phyloP scores from a whole-genome alignment of 805 yeast species.

The Naumovozyma dairenensis region DNA sequence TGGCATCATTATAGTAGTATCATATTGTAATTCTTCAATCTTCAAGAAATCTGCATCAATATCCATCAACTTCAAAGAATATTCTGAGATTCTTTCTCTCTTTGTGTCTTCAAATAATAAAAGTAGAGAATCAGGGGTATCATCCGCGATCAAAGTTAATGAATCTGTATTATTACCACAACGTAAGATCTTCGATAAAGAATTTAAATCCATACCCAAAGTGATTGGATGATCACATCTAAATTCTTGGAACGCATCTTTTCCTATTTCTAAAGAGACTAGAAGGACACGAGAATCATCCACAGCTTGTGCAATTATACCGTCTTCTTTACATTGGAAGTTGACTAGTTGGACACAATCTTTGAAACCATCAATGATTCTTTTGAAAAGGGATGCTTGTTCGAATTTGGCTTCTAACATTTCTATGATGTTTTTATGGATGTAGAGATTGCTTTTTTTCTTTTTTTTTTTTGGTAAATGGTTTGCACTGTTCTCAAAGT shows the following conservation, averaged over 20 bases:
- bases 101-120: conserved; percentile 84
- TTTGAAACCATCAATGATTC: conserved; percentile 85
- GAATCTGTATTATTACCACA: conserved; percentile 88
- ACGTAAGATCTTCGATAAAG: conserved; percentile 79
- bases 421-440: conserved; percentile 5
- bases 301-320: conserved; percentile 93
- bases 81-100: conserved; percentile 88
- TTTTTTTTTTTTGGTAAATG: too few relatives aligned
- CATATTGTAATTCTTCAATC: conserved; percentile 90
- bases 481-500: too few relatives aligned
- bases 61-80: conserved; percentile 85
- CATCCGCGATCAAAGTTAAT: conserved; percentile 83
- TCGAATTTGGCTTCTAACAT: conserved; percentile 98
- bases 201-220: conserved; percentile 80
- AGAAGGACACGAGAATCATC: conserved; percentile 93
- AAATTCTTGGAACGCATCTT: conserved; percentile 80
- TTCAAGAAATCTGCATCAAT: conserved; percentile 90
- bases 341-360: conserved; percentile 93
- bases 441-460: too few relatives aligned
- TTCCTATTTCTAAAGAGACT: conserved; percentile 79
- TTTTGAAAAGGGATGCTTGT: conserved; percentile 84
- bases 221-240: conserved; percentile 93
- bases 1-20: conserved; percentile 79
- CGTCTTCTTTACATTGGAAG: conserved; percentile 92
- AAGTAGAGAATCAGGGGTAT: conserved; percentile 67